phyloP scores from a whole-genome alignment of 345 rosid genomes.

The Eucalyptus erythrocorys region DNA sequence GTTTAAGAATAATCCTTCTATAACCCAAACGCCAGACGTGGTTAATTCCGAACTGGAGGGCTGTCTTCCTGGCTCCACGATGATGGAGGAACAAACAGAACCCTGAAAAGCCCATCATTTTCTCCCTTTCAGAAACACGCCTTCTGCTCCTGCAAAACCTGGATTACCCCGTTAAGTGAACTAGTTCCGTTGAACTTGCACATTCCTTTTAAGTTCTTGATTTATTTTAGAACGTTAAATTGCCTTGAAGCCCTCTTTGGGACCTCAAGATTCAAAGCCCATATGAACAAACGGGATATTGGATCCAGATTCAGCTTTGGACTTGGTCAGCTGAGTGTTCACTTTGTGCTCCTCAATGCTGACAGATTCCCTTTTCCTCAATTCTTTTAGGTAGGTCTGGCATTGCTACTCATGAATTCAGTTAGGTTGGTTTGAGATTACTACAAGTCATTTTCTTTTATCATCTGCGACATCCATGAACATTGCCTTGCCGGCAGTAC shows the following conservation, averaged over 20 bases:
- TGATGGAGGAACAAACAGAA: neutral
- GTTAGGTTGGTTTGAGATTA: neutral
- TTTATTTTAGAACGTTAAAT: neutral
- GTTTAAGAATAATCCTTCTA: neutral
- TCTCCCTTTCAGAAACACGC: neutral
- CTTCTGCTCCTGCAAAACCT: neutral
- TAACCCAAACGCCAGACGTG: neutral
- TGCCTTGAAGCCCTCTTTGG: neutral
- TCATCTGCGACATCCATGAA: neutral
- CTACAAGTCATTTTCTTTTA: neutral
- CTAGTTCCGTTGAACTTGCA: neutral
- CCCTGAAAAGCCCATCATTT: neutral
- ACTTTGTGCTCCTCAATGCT: neutral
- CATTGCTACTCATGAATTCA: neutral
- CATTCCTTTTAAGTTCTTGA: neutral
- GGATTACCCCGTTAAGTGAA: neutral
- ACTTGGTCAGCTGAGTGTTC: neutral
- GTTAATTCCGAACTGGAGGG: neutral
- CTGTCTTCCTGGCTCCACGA: neutral
- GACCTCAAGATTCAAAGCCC: neutral
- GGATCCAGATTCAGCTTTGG: neutral
- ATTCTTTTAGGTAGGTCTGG: neutral
- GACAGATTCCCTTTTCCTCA: neutral
- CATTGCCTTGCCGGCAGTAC: neutral
- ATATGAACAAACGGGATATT: neutral